Base-by-base conservation (phyloP, 78 protist species). In the Monocercomonoides exilis region DNA sequence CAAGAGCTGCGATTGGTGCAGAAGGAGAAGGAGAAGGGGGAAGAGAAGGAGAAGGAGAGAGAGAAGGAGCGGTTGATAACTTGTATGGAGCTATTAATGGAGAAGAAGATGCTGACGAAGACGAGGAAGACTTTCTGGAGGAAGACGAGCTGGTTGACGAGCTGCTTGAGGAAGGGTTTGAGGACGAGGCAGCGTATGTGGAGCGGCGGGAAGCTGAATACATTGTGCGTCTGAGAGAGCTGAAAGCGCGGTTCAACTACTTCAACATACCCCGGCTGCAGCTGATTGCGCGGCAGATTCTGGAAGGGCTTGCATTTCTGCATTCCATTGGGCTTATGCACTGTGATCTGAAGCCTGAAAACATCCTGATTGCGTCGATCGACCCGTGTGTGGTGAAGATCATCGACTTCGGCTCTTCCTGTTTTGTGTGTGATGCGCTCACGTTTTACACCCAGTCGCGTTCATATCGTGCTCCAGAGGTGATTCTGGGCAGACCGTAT, bases 311-410 rank as follows among this genome's bases (percentile, higher is more conserved):
- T 41, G 81, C 1, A 32, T 90, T 44, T 90, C 38, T 91, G 4
- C 94, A 92, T 87, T 0, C 6, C 54, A 79, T 91, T 11, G 41
- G 42, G 0, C 70, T 94, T 77, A 88, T 94, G 81, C 96, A 94
- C 88, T 91, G 93, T 46, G 96, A 94, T 81, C 86, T 94, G 36
- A 94, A 94, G 90, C 96, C 96, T 2, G 96, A 94, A 63, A 94
- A 94, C 88, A 88, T 94, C 33, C 87, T 92, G 43, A 86, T 92
- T 80, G 36, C 86, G 84, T 46, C 64, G 11, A 84, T 80, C 86
- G 43, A 79, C n/a, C 85, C 90, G 1, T 89, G 91, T 80, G 89
- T 54, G 79, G 91, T 93, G 80, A 91, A 91, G 89, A 82, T 94
- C 6, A 89, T 94, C 34, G 96, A 94, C 81, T 92, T 94, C 70